Evolutionary conservation across 257 asterid genomes (phyloP).

Genomic region (Solanum microdontum): DNA sequence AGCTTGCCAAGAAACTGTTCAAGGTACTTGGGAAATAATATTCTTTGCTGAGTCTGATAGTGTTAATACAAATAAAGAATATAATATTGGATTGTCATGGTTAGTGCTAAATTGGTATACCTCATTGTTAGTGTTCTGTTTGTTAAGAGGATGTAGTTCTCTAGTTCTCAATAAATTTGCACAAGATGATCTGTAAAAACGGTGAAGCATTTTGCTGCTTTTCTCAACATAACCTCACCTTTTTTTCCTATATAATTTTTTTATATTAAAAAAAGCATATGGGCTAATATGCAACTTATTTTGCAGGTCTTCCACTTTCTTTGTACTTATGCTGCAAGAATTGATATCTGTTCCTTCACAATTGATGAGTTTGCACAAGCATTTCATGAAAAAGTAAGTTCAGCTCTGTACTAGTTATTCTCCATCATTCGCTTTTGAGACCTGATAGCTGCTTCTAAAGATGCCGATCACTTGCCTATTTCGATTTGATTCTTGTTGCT

Average conservation of each 20-base stretch:
- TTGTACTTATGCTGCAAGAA: constrained; percentile 57
- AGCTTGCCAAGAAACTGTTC: constrained; percentile 78
- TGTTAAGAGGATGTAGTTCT: neutral
- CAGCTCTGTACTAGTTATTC: constrained; percentile 1
- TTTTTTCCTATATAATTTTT: neutral
- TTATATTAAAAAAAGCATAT: neutral
- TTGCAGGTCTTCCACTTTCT: constrained; percentile 81
- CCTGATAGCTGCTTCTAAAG: neutral
- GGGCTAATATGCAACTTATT: neutral
- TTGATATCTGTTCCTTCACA: constrained; percentile 54
- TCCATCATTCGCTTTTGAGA: neutral
- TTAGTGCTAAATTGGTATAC: neutral
- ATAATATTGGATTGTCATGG: neutral
- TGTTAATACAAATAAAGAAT: neutral
- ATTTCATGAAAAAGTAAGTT: constrained; percentile 74
- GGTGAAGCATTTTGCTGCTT: neutral
- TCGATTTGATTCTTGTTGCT: constrained; percentile 13
- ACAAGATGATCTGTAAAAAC: neutral
- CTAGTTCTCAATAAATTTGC: neutral
- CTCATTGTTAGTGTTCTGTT: neutral
- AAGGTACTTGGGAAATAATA: constrained; percentile 44
- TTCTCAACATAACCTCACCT: neutral
- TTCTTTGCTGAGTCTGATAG: neutral
- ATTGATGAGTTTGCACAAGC: constrained; percentile 76
- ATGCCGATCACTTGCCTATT: constrained; percentile 1